phyloP scores from a whole-genome alignment of 805 yeast species.

The Dipodascopsis tothii region DNA sequence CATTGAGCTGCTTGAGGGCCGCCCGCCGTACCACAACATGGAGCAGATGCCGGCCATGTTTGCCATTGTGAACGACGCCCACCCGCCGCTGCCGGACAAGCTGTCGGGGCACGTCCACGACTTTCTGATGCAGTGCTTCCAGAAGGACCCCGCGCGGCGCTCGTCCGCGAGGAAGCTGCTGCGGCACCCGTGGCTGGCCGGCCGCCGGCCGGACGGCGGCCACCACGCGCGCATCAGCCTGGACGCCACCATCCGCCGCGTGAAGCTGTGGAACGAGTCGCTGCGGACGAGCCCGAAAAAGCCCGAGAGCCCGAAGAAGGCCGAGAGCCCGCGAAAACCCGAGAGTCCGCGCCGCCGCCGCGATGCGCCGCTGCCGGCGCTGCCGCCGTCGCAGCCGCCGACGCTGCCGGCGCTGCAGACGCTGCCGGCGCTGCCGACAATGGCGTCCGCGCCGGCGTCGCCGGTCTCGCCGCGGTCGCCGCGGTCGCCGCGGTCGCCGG shows the following conservation, averaged over 20 bases:
- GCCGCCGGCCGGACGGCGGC: neutral
- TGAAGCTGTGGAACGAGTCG: neutral
- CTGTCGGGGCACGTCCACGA: slow-evolving; percentile 38
- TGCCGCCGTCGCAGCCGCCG: too few species aligned
- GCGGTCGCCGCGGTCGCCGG: too few species aligned
- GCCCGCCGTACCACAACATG: slow-evolving; percentile 77
- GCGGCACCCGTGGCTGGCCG: slow-evolving; percentile 37
- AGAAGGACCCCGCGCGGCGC: slow-evolving; percentile 57
- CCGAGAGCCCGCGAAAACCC: too few species aligned
- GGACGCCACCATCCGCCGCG: neutral
- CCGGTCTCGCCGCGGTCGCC: too few species aligned
- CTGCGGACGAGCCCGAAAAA: too few species aligned
- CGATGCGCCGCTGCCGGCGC: too few species aligned
- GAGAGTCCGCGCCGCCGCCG: too few species aligned
- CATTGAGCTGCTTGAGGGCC: slow-evolving; percentile 74
- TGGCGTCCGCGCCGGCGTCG: too few species aligned
- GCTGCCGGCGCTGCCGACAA: too few species aligned
- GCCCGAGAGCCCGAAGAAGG: too few species aligned
- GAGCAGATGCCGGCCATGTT: slow-evolving; percentile 74
- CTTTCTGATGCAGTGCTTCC: slow-evolving; percentile 61
- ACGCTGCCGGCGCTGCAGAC: too few species aligned
- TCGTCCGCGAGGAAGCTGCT: slow-evolving; percentile 48
- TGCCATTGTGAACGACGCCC: slow-evolving; percentile 70
- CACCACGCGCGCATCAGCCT: neutral
- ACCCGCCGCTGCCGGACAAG: slow-evolving; percentile 57